Percentiles rank a stretch among this genome's conserved stretches.
Conservation (phyloP, 176 grass and related monocot genomes). For the Zea luxurians region DNA sequence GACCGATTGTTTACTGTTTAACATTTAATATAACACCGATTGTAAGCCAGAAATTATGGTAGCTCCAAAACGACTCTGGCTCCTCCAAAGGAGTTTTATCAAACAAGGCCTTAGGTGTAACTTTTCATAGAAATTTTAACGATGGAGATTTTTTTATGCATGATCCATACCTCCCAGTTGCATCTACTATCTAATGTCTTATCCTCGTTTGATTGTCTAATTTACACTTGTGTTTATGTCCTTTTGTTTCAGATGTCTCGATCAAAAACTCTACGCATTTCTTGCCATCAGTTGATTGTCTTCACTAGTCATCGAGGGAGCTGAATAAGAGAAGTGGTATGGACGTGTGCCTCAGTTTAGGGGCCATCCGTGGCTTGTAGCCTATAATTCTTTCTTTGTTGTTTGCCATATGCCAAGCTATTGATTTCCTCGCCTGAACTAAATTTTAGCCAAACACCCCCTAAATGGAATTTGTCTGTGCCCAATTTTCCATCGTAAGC, state of each 20-base stretch:
- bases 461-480: neutral
- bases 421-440: conserved; percentile 7
- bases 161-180: neutral
- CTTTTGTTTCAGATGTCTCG: conserved; percentile 40
- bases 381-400: conserved; percentile 22
- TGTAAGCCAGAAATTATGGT: neutral
- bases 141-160: neutral
- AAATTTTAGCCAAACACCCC: too few relatives aligned
- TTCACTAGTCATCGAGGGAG: conserved; percentile 27
- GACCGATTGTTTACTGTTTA: neutral
- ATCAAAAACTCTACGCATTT: neutral
- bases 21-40: neutral
- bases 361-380: conserved; percentile 16
- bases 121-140: neutral
- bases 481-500: conserved; percentile 1
- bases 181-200: neutral
- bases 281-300: conserved; percentile 24
- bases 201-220: neutral
- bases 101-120: neutral
- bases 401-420: conserved; percentile 5
- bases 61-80: too few relatives aligned
- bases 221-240: conserved; percentile 2
- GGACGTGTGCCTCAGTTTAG: neutral
- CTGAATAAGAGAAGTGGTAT: conserved; percentile 28
- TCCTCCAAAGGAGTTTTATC: too few relatives aligned